Evolutionary conservation across 2,329 filamentous ascomycete genomes (phyloP), one percentile per base, ranked within the genome.

Genomic region (Fusarium subglutinans): DNA sequence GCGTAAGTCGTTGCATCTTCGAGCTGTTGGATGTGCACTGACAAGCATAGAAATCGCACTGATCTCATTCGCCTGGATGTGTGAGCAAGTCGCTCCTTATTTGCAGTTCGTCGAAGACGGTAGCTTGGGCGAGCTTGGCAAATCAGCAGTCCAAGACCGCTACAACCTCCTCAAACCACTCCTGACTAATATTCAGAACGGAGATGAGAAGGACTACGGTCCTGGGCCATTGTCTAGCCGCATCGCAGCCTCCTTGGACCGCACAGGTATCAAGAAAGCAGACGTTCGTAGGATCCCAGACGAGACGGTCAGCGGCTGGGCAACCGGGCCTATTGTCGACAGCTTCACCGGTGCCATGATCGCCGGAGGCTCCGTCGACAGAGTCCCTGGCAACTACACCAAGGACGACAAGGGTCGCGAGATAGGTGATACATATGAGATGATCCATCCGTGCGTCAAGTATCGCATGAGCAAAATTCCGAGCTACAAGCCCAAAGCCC

Each of bases 41-140:
- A 75, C 50, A 8, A 8, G 17, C 10, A 13, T 30, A 77, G 76
- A 78, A 73, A 78, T 78, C 33, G 73, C 76, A 13, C 66, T 77
- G 55, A 78, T 78, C 44, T 74, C 76, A 3, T 78, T 78, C 45
- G 76, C 67, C 9, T 78, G 76, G 76, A 78, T 78, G 76, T 76
- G 75, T 44, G 76, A 78, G n/a, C 76, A 78, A 59, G 70, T 78
- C 20, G 61, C 67, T n/a, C 63, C 70, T 10, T 69, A 74, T 48
- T 59, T 76, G 12, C 63, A 74, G 24, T 68, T 76, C 40, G 53
- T 58, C 20, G 57, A 66, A 28, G 57, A 63, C 15, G 72, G 68
- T 41, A 56, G 60, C 58, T 43, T 75, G 28, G 28, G 53, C 15
- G 60, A 69, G 5, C 65, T 77, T 17, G 74, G 65, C 30, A 69